A percentile compares a stretch with the other conserved stretches of the same genome.
Conservation (phyloP, 371 early-diverging fungal genomes). For the Ordospora pajunii region DNA sequence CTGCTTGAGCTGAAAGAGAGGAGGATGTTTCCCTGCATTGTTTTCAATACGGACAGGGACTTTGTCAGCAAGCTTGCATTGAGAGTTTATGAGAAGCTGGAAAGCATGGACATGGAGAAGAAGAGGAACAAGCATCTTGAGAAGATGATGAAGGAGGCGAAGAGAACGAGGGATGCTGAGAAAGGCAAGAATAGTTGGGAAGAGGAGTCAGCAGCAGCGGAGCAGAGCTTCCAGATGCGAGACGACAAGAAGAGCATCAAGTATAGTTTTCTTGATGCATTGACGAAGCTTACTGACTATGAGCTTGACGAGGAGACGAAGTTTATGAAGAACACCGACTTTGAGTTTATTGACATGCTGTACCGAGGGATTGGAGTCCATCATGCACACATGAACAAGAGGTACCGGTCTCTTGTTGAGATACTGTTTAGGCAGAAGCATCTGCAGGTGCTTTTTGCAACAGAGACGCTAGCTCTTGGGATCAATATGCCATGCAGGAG, state of each 20-base stretch:
- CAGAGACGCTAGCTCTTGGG: constrained; percentile 65
- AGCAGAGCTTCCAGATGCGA: constrained; percentile 43
- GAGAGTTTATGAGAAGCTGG: constrained; percentile 52
- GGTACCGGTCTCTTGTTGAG: constrained; percentile 63
- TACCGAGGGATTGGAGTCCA: constrained; percentile 65
- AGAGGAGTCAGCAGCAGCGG: constrained; percentile 49
- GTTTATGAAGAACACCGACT: constrained; percentile 42
- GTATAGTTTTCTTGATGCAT: constrained; percentile 51
- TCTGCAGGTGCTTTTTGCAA: constrained; percentile 63
- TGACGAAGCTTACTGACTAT: constrained; percentile 54
- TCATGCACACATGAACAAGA: constrained; percentile 62
- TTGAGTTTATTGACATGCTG: constrained; percentile 53
- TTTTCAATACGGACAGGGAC: constrained; percentile 64
- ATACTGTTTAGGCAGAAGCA: constrained; percentile 63
- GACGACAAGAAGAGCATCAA: constrained; percentile 53
- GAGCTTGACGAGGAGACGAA: constrained; percentile 56
- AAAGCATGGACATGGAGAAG: constrained; percentile 44
- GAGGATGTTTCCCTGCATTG: constrained; percentile 63
- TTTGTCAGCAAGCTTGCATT: constrained; percentile 62
- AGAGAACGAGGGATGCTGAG: constrained; percentile 55
- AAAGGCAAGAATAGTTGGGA: constrained; percentile 58
- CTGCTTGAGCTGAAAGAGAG: constrained; percentile 49
- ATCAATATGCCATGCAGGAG: constrained; percentile 66
- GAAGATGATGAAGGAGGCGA: constrained; percentile 53
- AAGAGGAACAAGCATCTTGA: constrained; percentile 47